Percentiles rank a stretch among this genome's conserved stretches.
Evolutionary conservation across 2,329 filamentous ascomycete species (phyloP).

Genomic region (Aspergillus sp.): DNA sequence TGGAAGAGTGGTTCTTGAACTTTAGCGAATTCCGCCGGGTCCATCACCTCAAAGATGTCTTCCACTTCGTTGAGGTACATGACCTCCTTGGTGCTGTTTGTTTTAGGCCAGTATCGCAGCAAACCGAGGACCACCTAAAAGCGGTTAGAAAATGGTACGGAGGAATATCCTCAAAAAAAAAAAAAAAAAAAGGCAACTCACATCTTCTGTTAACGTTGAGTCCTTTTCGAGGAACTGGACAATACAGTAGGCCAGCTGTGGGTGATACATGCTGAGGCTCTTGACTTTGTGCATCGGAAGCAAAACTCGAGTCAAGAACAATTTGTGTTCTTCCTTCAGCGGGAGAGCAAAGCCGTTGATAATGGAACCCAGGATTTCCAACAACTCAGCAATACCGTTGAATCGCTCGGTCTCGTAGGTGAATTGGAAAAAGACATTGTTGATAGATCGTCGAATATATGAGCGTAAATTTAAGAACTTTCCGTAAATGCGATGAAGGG

Average conservation of each 20-base stretch:
- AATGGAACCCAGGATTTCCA: slow-evolving; percentile 96
- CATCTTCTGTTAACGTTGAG: slow-evolving; percentile 93
- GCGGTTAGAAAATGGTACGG: background rate
- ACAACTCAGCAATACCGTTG: slow-evolving; percentile 93
- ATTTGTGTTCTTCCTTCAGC: slow-evolving; percentile 97
- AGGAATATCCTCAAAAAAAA: background rate
- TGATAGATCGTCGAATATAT: slow-evolving; percentile 96
- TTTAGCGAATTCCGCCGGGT: slow-evolving; percentile 96
- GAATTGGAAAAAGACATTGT: slow-evolving; percentile 99
- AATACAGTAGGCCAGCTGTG: slow-evolving; percentile 96
- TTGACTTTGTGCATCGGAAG: slow-evolving; percentile 97
- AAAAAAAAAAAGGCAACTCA: slow-evolving; percentile 42
- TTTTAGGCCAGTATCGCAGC: slow-evolving; percentile 97
- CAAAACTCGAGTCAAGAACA: slow-evolving; percentile 90
- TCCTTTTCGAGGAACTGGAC: slow-evolving; percentile 99
- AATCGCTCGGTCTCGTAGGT: slow-evolving; percentile 98
- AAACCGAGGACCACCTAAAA: slow-evolving; percentile 84
- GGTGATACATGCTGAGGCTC: slow-evolving; percentile 99
- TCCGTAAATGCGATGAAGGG: slow-evolving; percentile 94
- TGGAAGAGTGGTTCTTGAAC: slow-evolving; percentile 97
- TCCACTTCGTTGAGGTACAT: slow-evolving; percentile 99
- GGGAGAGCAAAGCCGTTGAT: slow-evolving; percentile 98
- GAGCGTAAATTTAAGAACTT: slow-evolving; percentile 98
- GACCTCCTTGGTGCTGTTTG: slow-evolving; percentile 99
- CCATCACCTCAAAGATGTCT: slow-evolving; percentile 99